Conservation (phyloP, 257 asterid genomes). For the Jasminum sambac region DNA sequence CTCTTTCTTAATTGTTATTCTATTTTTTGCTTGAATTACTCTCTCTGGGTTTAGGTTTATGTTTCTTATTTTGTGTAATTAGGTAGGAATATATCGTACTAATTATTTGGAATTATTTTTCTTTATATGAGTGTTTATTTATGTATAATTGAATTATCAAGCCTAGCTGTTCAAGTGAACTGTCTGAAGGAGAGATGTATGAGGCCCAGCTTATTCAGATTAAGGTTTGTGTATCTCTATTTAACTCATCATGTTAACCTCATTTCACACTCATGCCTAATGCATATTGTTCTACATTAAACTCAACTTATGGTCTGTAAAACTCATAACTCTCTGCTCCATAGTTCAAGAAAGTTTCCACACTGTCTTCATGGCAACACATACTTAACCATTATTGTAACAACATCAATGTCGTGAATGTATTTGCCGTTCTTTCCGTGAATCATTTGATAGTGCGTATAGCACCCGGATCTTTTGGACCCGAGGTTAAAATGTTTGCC, state of each 20-base stretch:
- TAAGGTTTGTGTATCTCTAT: conserved; percentile 48
- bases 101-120: conserved; percentile 11
- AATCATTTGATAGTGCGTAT: conserved; percentile 14
- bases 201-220: conserved; percentile 84
- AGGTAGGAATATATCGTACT: background rate
- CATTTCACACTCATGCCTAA: background rate
- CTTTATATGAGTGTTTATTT: conserved; percentile 6
- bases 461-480: too few relatives aligned
- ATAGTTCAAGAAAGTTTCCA: background rate
- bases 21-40: background rate
- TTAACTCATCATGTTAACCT: conserved; percentile 10
- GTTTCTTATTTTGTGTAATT: conserved; percentile 8
- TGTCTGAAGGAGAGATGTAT: conserved; percentile 54
- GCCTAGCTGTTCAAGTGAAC: conserved; percentile 98
- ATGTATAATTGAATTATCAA: conserved; percentile 32
- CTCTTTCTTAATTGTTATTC: background rate
- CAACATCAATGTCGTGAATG: background rate
- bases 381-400: background rate
- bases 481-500: too few relatives aligned
- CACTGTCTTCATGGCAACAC: background rate
- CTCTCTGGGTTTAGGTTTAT: background rate
- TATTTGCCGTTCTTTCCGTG: conserved; percentile 1
- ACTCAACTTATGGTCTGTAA: background rate
- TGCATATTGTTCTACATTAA: background rate
- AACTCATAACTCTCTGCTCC: background rate